A percentile compares a stretch with the other conserved stretches of the same genome.
These are phyloP conservation scores for Aspergillus eucalypticola DNA, from an alignment of 2,329 filamentous ascomycete species.

Conservation along the genomic window DNA sequence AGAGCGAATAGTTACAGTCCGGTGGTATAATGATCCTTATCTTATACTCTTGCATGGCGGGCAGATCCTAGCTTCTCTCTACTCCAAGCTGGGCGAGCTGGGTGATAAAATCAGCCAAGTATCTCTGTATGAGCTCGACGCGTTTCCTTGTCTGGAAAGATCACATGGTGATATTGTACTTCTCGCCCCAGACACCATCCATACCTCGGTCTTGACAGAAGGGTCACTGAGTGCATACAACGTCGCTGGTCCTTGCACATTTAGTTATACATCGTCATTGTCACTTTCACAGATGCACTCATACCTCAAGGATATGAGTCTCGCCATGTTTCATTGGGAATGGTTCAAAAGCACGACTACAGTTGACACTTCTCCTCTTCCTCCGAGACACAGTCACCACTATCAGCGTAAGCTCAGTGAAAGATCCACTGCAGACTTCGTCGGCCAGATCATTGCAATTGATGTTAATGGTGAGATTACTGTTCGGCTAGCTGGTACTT, in stretches of 20 bases:
- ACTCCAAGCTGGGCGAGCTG: constrained; percentile 47
- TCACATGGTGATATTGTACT: constrained; percentile 57
- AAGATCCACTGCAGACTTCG: constrained; percentile 45
- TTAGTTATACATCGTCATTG: constrained; percentile 18
- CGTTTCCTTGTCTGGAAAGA: constrained; percentile 51
- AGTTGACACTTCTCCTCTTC: constrained; percentile 19
- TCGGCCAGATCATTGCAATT: constrained; percentile 59
- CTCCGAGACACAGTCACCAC: constrained; percentile 21
- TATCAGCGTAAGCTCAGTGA: constrained; percentile 12
- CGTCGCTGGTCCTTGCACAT: constrained; percentile 13
- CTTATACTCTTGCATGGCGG: constrained; percentile 38
- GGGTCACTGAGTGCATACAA: background rate
- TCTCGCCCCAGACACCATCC: constrained; percentile 38
- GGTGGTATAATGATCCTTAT: constrained; percentile 52
- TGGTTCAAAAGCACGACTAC: constrained; percentile 25
- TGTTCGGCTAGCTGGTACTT: constrained; percentile 56
- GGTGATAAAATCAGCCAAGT: constrained; percentile 50
- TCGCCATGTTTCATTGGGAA: constrained; percentile 15
- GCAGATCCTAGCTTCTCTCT: constrained; percentile 39
- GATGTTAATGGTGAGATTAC: constrained; percentile 55
- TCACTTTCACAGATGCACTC: constrained; percentile 13
- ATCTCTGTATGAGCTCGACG: constrained; percentile 60
- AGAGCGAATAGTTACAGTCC: constrained; percentile 58
- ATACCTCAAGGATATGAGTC: constrained; percentile 23
- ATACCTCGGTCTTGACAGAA: constrained; percentile 11